Conservation (phyloP, 306 rosid genomes). For the Casuarina cunninghamiana region DNA sequence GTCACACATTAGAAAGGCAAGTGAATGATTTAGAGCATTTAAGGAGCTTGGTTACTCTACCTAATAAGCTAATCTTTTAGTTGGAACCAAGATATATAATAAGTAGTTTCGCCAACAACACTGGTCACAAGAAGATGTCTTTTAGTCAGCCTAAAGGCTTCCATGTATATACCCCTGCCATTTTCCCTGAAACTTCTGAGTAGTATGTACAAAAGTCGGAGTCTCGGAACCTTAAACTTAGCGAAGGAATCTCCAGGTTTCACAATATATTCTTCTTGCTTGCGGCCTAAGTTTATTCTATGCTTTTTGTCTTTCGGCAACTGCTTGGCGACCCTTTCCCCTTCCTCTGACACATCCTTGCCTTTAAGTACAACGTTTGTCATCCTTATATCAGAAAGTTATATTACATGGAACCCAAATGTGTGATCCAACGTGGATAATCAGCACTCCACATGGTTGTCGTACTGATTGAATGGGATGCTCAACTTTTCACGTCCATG, state of each 20-base stretch:
- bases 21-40: no score
- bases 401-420: no score
- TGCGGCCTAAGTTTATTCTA: background rate
- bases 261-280: background rate
- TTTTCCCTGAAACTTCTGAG: background rate
- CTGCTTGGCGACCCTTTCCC: background rate
- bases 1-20: no score
- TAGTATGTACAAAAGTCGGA: background rate
- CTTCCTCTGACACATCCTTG: background rate
- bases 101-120: no score
- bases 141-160: no score
- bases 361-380: background rate
- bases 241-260: background rate
- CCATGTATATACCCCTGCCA: background rate
- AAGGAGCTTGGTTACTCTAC: no score
- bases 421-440: no score
- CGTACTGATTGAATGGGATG: background rate
- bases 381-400: no score
- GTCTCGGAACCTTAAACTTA: background rate
- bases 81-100: no score
- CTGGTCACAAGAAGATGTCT: no score
- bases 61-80: no score
- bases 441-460: background rate
- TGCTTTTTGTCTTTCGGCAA: background rate
- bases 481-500: background rate